Base-by-base conservation (phyloP, 345 rosid species). In the Populus pruinosa region DNA sequence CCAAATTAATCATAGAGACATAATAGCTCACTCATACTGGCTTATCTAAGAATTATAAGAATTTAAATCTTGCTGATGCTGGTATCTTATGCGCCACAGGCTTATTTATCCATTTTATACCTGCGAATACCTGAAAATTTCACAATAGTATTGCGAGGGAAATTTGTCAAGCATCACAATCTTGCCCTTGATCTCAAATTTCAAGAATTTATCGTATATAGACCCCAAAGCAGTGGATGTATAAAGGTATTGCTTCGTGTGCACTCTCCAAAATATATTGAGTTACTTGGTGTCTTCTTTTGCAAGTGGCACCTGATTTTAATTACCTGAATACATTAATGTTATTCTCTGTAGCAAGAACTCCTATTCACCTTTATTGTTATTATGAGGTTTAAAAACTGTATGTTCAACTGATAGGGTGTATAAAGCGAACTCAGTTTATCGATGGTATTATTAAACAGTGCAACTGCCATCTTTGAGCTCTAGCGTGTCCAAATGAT, bases 151-250 rank as follows among this genome's bases (percentile, higher is more conserved):
- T 81, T 93, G 91, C 90, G 99, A 31, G 98, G 98, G 31, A 82
- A 82, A 84, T 79, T 77, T 65, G 92, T 96, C 38, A 85, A 89
- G 87, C 97, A 87, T 78, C 97, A 87, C 79, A 96, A 93, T 77
- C 77, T 96, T 83, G 99, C 94, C 36, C 87, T 90, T 85, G 96
- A 96, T 84, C 98, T 96, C 76, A 93, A 83, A 86, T 85, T 75
- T 83, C 88, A 81, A 38, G 92, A 96, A 83, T 96, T 82, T 83
- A 93, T 96, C 77, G 79, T 93, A 86, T 96, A 96, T 77, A 92
- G 21, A 81, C 99, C 99, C 80, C 96, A 93, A 8, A 76, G 73
- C 59, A 86, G 82, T 81, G 94, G 99, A 79, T 72, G 38, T 74
- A 71, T 73, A 73, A 93, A 96, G 98, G 99, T 95, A 67, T 49